A percentile compares a stretch with the other conserved stretches of the same genome.
Conservation (phyloP, 148 eudicot genomes). For the Camellia japonica region DNA sequence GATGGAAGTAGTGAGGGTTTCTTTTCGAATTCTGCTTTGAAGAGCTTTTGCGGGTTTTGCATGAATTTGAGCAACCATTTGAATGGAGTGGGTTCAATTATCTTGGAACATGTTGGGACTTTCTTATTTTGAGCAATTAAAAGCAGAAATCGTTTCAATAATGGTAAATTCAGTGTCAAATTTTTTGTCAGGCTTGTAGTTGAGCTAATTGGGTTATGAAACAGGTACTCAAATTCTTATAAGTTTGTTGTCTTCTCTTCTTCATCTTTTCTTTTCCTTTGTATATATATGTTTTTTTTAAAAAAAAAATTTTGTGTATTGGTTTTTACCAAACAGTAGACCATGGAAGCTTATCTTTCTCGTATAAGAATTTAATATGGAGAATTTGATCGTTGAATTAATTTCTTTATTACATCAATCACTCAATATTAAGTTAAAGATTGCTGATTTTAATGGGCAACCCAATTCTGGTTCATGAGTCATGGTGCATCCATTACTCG, state of each 20-base stretch:
- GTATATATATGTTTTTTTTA: background rate
- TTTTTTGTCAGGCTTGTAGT: background rate
- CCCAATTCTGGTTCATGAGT: background rate
- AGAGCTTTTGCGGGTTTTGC: background rate
- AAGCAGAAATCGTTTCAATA: no score
- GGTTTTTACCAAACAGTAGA: no score
- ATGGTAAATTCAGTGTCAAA: background rate
- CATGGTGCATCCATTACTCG: background rate
- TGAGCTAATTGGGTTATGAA: background rate
- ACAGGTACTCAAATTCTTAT: background rate
- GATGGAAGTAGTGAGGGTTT: background rate
- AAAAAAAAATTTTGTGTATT: no score
- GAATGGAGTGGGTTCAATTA: background rate
- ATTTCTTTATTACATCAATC: background rate
- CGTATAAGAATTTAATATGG: background rate
- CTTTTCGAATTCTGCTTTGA: background rate
- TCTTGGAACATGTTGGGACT: background rate
- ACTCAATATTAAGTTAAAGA: background rate
- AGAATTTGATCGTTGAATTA: constrained; percentile 9
- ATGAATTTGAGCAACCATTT: background rate
- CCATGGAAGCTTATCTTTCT: background rate
- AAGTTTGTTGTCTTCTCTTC: background rate
- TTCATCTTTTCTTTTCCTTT: background rate
- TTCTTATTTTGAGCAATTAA: no score
- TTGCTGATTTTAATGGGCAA: background rate